Evolutionary conservation across 1,284 basidiomycete species (phyloP).

Genomic region (Marasmius tenuissimus): DNA sequence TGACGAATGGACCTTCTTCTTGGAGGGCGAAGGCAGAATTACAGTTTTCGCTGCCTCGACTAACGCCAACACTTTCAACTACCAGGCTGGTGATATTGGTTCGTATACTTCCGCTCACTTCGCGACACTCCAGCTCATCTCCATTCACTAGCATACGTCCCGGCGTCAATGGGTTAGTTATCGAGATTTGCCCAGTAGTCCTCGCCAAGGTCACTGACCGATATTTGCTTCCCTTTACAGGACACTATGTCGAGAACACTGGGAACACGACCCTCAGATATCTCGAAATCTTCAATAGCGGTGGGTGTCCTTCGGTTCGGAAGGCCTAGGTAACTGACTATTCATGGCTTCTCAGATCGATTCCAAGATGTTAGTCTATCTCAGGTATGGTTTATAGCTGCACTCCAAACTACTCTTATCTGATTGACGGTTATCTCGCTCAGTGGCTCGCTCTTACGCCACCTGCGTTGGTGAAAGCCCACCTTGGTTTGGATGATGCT

Average conservation of each 20-base stretch:
- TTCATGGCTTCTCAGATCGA: constrained; percentile 32
- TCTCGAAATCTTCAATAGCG: constrained; percentile 65
- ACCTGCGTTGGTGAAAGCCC: constrained; percentile 39
- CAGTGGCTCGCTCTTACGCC: constrained; percentile 42
- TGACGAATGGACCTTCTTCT: constrained; percentile 65
- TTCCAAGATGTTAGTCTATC: constrained; percentile 67
- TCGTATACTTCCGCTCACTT: constrained; percentile 17
- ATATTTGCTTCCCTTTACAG: constrained; percentile 23
- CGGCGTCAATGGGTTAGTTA: constrained; percentile 49
- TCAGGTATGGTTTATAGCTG: constrained; percentile 36
- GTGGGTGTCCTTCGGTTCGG: constrained; percentile 25
- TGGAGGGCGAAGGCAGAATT: constrained; percentile 58
- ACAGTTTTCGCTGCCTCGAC: constrained; percentile 63
- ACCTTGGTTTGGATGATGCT: constrained; percentile 34
- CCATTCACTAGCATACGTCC: constrained; percentile 47
- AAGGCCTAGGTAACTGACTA: constrained; percentile 5
- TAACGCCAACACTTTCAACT: constrained; percentile 70
- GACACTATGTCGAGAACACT: constrained; percentile 73
- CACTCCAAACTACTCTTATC: neutral
- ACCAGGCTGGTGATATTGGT: constrained; percentile 69
- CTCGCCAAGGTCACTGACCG: neutral
- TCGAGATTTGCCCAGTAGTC: neutral
- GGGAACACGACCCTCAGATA: constrained; percentile 63
- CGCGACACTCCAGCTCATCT: neutral
- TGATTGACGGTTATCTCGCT: neutral